Percentiles rank a stretch among this genome's conserved stretches.
Evolutionary conservation across 2,329 filamentous ascomycete genomes (phyloP).

Genomic region (Penicillium sp.): DNA sequence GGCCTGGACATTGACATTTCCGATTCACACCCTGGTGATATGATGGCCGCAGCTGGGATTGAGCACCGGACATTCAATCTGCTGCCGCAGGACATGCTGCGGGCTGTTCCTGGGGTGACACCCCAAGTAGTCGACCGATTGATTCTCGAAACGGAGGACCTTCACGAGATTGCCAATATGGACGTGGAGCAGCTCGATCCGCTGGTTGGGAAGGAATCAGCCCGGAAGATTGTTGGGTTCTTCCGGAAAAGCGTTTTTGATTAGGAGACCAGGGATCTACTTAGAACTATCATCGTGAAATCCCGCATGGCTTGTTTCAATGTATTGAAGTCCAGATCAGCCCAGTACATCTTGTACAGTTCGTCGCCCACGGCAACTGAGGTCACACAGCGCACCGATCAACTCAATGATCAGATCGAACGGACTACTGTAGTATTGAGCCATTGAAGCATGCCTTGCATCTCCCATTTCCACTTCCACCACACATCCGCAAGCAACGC

Average conservation of each 20-base stretch:
- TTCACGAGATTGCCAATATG: constrained; percentile 85
- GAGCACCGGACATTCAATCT: constrained; percentile 71
- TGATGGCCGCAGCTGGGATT: constrained; percentile 55
- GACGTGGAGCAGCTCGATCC: constrained; percentile 67
- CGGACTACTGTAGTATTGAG: no score
- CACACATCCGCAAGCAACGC: no score
- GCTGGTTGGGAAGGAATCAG: constrained; percentile 74
- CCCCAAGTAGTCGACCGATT: constrained; percentile 72
- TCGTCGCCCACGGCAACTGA: no score
- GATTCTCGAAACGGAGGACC: constrained; percentile 68
- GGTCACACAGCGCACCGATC: no score
- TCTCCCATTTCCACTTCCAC: no score
- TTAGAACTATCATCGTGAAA: no score
- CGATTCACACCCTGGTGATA: constrained; percentile 42
- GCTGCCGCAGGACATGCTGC: constrained; percentile 86
- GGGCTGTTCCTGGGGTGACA: constrained; percentile 78
- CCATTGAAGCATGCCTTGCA: no score
- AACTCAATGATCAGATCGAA: no score
- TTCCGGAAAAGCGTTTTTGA: constrained; percentile 67
- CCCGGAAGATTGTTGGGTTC: constrained; percentile 72
- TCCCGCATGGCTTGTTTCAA: no score
- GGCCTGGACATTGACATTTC: constrained; percentile 63
- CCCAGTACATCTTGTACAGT: no score
- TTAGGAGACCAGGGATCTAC: constrained; percentile 17
- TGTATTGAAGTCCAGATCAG: no score